Evolutionary conservation across 371 early-diverging fungal species (phyloP), one percentile per base, ranked within the genome.

Genomic region (Mucor racemosus): DNA sequence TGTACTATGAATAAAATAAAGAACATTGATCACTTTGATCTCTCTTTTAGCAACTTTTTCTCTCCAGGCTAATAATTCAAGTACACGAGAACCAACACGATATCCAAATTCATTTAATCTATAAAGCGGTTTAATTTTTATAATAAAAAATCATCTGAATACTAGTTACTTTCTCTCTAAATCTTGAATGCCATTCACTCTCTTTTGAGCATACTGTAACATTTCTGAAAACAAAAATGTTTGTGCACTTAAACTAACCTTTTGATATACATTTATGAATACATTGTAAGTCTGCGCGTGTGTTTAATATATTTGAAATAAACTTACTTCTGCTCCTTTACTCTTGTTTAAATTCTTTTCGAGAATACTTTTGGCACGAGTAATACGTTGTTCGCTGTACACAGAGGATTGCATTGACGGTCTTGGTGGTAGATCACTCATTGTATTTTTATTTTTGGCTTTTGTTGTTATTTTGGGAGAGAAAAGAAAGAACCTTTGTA

Each of bases 221-320:
- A 97, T 96, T 77, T 98, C 99, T 19, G 93, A 92, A 76, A 97
- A 96, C 50, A 98, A 73, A 69, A 97, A 95, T 0, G 94, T 88
- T 74, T 94, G 95, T 11, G 97, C 90, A 58, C 90, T 87, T 38
- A 97, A 80, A 60, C 90, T 87, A 62, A 96, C 93, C 93, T 95
- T n/a, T 40, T 34, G 42, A 41, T 11, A 35, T 33, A 15, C 15
- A 34, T 17, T 15, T 5, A 35, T 34, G n/a, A 31, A 15, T 35
- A 31, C 9, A 9, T 4, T 33, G 57, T 14, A 50, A 26, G 26
- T 26, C 3, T 26, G 14, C 35, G 35, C 31, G 33, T 46, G 17
- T 35, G 26, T 26, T 26, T 26, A 26, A 26, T 3, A 26, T 26
- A 26, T 26, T 1, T 26, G 3, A 26, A 26, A 26, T 26, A 26